Evolutionary conservation across 345 rosid species (phyloP).

Genomic region (Arabidopsis arenosa): DNA sequence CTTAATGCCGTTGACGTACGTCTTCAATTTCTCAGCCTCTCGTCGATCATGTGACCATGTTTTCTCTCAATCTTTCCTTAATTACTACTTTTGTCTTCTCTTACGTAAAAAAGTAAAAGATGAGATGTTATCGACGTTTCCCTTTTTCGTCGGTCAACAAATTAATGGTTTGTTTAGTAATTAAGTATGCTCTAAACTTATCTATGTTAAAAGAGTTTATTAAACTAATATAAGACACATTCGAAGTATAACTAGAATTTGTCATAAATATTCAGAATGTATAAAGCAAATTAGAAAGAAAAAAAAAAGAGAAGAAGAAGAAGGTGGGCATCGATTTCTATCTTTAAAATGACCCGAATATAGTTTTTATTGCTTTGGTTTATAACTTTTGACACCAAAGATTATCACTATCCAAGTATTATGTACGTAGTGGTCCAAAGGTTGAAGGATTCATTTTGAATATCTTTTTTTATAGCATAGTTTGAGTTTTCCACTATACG

Average conservation of each 20-base stretch:
- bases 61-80: slow-evolving; percentile 42
- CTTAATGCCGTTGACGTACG: slow-evolving; percentile 51
- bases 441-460: no score
- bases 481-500: no score
- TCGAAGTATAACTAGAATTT: background rate
- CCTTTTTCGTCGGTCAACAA: slow-evolving; percentile 27
- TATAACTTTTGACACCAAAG: no score
- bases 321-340: background rate
- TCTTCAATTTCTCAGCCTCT: slow-evolving; percentile 43
- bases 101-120: slow-evolving; percentile 25
- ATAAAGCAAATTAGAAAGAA: background rate
- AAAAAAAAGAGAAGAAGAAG: no score
- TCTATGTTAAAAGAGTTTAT: background rate
- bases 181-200: background rate
- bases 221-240: background rate
- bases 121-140: slow-evolving; percentile 23
- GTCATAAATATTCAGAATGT: background rate
- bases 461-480: no score
- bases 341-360: background rate
- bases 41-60: slow-evolving; percentile 46
- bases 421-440: no score
- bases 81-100: slow-evolving; percentile 41
- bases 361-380: no score
- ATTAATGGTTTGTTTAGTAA: slow-evolving; percentile 12
- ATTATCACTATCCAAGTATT: no score